phyloP scores from a whole-genome alignment of 192 early-diverging fungal species.

The Podila clonocystis region DNA sequence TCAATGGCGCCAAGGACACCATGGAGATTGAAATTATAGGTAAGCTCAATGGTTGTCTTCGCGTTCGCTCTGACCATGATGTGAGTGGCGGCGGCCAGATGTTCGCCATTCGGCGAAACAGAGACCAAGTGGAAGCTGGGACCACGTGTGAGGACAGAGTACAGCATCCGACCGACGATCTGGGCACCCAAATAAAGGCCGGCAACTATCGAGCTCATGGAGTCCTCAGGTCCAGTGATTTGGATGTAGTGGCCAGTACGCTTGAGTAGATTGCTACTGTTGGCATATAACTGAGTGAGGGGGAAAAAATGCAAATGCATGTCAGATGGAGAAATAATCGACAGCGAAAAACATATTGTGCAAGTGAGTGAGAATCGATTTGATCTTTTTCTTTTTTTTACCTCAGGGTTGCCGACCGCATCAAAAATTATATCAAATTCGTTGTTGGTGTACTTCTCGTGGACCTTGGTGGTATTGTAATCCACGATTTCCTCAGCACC shows the following conservation, averaged over 20 bases:
- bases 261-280: slow-evolving; percentile 21
- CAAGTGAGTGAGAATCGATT: not conserved
- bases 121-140: slow-evolving; percentile 35
- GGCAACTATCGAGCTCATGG: slow-evolving; percentile 12
- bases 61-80: slow-evolving; percentile 10
- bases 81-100: slow-evolving; percentile 15
- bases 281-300: not conserved
- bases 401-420: slow-evolving; percentile 48
- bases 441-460: slow-evolving; percentile 5
- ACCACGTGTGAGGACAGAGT: slow-evolving; percentile 17
- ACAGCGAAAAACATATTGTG: not conserved
- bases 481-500: slow-evolving; percentile 65
- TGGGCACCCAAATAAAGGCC: not conserved
- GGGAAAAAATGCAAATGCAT: not conserved
- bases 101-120: slow-evolving; percentile 12
- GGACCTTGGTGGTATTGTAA: slow-evolving; percentile 52
- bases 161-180: slow-evolving; percentile 9
- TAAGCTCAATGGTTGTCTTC: slow-evolving; percentile 27
- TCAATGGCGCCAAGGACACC: slow-evolving; percentile 25
- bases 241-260: slow-evolving; percentile 14
- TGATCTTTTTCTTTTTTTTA: slow-evolving; percentile 3
- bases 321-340: slow-evolving; percentile 15
- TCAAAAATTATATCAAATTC: slow-evolving; percentile 57
- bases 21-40: slow-evolving; percentile 12
- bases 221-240: slow-evolving; percentile 6